A percentile compares a stretch with the other conserved stretches of the same genome.
phyloP scores from a whole-genome alignment of 176 grass and related monocot genomes.

The Lolium rigidum region DNA sequence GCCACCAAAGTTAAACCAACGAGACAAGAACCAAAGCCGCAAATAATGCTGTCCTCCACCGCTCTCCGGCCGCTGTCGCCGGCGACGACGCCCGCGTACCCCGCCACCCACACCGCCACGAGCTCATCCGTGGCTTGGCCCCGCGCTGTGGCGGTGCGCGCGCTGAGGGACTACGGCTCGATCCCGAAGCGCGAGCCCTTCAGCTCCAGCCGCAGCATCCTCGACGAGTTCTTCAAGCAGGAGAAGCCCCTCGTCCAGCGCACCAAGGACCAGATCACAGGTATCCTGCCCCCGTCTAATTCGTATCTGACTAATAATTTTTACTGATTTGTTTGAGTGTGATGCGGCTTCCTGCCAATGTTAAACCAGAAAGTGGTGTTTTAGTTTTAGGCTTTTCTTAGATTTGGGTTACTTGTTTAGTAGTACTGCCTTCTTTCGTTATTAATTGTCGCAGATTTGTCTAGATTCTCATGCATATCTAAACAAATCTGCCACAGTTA shows the following conservation, averaged over 20 bases:
- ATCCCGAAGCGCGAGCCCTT: conserved; percentile 87
- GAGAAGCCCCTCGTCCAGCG: conserved; percentile 70
- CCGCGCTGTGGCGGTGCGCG: conserved; percentile 35
- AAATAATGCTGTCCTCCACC: conserved; percentile 62
- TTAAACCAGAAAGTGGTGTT: too few species aligned
- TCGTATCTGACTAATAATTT: too few species aligned
- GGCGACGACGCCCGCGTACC: conserved; percentile 14
- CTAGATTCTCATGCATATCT: too few species aligned
- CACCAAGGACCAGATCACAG: conserved; percentile 72
- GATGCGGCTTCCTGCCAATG: conserved; percentile 36
- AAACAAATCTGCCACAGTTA: too few species aligned
- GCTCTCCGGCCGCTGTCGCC: conserved; percentile 47
- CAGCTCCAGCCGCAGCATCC: conserved; percentile 65
- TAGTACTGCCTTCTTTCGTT: too few species aligned
- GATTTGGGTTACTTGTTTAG: too few species aligned
- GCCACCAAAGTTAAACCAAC: too few species aligned
- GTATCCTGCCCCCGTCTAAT: too few species aligned
- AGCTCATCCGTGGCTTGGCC: not conserved
- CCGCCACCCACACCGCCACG: not conserved
- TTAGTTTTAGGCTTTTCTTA: too few species aligned
- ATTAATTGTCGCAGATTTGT: too few species aligned
- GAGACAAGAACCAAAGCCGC: not conserved
- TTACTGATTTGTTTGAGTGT: too few species aligned
- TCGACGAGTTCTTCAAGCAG: conserved; percentile 57
- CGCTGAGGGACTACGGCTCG: conserved; percentile 63